Percentiles rank a stretch among this genome's conserved stretches.
phyloP scores from a whole-genome alignment of 768 basidiomycete species.

The Mrakia blollopis region DNA sequence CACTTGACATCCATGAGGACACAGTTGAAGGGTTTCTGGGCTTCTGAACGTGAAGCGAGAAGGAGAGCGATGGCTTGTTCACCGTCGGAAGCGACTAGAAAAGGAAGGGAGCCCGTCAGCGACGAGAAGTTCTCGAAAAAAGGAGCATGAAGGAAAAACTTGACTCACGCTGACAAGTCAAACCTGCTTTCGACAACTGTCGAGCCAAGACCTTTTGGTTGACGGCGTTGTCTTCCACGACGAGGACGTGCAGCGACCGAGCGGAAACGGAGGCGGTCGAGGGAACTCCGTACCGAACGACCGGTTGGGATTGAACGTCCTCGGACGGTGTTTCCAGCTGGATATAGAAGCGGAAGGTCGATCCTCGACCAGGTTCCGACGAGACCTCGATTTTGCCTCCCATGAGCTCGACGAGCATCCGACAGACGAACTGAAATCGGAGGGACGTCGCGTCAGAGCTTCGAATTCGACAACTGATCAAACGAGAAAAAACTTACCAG shows the following conservation, averaged over 20 bases:
- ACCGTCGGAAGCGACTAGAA: slow-evolving; percentile 19
- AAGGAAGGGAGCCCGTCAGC: no score
- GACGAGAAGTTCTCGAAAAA: no score
- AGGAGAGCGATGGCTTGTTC: slow-evolving; percentile 8
- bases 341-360: slow-evolving; percentile 26
- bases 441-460: background rate
- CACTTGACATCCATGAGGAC: slow-evolving; percentile 20
- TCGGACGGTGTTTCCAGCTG: background rate
- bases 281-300: background rate
- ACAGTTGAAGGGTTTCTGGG: background rate
- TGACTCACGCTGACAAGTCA: background rate
- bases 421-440: slow-evolving; percentile 41
- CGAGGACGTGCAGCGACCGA: background rate
- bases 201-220: slow-evolving; percentile 22
- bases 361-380: background rate
- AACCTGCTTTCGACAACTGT: slow-evolving; percentile 11
- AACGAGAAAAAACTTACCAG: slow-evolving; percentile 27
- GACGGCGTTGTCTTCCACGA: slow-evolving; percentile 27
- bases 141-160: no score
- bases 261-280: background rate
- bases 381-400: slow-evolving; percentile 4
- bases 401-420: slow-evolving; percentile 38
- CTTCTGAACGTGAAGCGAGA: background rate
- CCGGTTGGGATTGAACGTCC: background rate
- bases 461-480: no score